Evolutionary conservation across 2,329 filamentous ascomycete genomes (phyloP), one percentile per base, ranked within the genome.

Genomic region (Fusarium scirpi): DNA sequence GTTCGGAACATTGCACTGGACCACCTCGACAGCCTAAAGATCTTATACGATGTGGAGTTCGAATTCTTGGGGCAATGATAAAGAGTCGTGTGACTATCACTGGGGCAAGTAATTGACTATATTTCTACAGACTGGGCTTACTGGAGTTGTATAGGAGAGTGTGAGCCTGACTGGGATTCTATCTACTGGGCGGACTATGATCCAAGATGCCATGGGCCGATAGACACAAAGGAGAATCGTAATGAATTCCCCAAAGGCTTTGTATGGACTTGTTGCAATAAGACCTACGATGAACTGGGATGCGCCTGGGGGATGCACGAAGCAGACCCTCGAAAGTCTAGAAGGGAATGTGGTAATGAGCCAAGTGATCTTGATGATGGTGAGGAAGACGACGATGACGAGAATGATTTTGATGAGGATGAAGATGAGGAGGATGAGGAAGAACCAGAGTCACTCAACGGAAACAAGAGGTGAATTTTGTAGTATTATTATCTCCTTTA

Each of bases 261-360:
- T 46, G n/a, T 41, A 4, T 77, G 71, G 69, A 34, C 29, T 12
- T 76, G 76, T 38, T 77, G 75, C 40, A 25, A 66, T 2, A 32
- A 55, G 20, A 12, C 24, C 0, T 61, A 47, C 27, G 27, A 30
- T n/a, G 25, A 62, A 5, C 3, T 0, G 2, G 74, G 75, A 5
- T 76, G 75, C 30, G 22, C 16, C 8, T 8, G 3, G 2, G 67
- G 63, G 2, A 59, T 18, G 13, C 73, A 75, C 51, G 58, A 75
- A 20, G 49, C 58, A 9, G 57, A 73, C 32, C 65, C 71, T 0
- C 15, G 18, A 3, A 54, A 46, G 20, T 71, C 64, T 7, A 71
- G 52, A 15, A 70, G 43, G 25, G 62, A 13, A 8, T 11, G 8
- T 2, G 60, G 51, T 20, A 13, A 16, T 32, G 16, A 52, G 9